These are phyloP conservation scores for Neonectria magnoliae DNA, from an alignment of 2,329 filamentous ascomycete genomes.

Conservation along the genomic window DNA sequence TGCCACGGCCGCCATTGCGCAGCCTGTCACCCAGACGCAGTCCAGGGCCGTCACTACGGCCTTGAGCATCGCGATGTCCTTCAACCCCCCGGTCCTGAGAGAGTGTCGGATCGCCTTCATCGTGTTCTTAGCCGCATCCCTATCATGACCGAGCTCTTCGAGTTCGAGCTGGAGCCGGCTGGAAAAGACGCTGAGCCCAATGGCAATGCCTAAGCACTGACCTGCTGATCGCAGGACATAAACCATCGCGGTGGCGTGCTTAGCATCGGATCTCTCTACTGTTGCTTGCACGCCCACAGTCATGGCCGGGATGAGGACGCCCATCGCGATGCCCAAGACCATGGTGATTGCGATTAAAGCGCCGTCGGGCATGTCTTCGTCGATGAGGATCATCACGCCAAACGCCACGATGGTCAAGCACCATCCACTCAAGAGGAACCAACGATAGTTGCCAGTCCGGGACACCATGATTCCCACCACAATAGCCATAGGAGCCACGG, in stretches of 20 bases:
- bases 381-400: slow-evolving; percentile 63
- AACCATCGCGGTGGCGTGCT: slow-evolving; percentile 41
- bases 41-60: slow-evolving; percentile 32
- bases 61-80: slow-evolving; percentile 14
- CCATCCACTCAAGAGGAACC: slow-evolving; percentile 72
- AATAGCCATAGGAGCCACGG: slow-evolving; percentile 69
- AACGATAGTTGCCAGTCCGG: slow-evolving; percentile 67
- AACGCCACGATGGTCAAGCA: slow-evolving; percentile 64
- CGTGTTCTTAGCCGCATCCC: slow-evolving; percentile 24
- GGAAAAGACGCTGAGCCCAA: slow-evolving; percentile 42
- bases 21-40: slow-evolving; percentile 35
- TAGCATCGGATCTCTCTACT: slow-evolving; percentile 29
- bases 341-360: slow-evolving; percentile 71
- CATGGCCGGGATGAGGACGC: slow-evolving; percentile 73
- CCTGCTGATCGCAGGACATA: slow-evolving; percentile 40
- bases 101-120: slow-evolving; percentile 39
- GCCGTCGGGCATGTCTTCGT: slow-evolving; percentile 57
- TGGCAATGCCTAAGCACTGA: slow-evolving; percentile 42
- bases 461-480: slow-evolving; percentile 64
- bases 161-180: slow-evolving; percentile 31
- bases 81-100: slow-evolving; percentile 25
- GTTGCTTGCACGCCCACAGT: slow-evolving; percentile 70
- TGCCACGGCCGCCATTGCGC: slow-evolving; percentile 32
- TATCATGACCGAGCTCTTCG: slow-evolving; percentile 13
- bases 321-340: slow-evolving; percentile 68